phyloP scores from a whole-genome alignment of 1,284 basidiomycete genomes.

The Irpex lacteus region DNA sequence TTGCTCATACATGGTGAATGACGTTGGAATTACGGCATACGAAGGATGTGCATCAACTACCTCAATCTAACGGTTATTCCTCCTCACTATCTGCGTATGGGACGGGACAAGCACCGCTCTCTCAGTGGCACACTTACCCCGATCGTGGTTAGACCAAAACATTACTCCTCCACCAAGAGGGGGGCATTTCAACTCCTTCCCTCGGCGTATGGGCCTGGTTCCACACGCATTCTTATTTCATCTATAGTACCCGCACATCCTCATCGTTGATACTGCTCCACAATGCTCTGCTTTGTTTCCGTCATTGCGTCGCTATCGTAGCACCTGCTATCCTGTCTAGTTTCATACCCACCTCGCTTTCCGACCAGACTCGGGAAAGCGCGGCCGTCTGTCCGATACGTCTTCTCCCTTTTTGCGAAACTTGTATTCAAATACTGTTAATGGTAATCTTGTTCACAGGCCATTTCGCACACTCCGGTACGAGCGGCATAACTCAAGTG shows the following conservation, averaged over 20 bases:
- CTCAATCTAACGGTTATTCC: conserved; percentile 26
- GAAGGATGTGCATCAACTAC: conserved; percentile 20
- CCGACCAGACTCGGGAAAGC: not conserved
- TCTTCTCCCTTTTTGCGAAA: not conserved
- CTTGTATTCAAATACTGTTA: not conserved
- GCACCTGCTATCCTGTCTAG: not conserved
- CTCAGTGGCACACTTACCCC: conserved; percentile 47
- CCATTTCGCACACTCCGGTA: not conserved
- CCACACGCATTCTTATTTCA: not conserved
- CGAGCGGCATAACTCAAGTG: not conserved
- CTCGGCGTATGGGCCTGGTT: too few relatives aligned
- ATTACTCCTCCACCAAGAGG: not conserved
- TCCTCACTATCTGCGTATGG: conserved; percentile 22
- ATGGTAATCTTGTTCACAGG: conserved; percentile 1
- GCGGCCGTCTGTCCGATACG: not conserved
- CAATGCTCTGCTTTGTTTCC: not conserved
- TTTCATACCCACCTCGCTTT: not conserved
- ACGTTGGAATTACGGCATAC: conserved; percentile 13
- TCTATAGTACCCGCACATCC: not conserved
- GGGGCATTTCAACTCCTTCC: not conserved
- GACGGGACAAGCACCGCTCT: conserved; percentile 32
- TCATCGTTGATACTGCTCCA: not conserved
- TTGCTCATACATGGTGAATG: conserved; percentile 1
- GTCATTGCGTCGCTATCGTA: not conserved
- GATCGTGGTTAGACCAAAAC: conserved; percentile 9